phyloP scores from a whole-genome alignment of 257 asterid genomes.

The Voacanga thouarsii region DNA sequence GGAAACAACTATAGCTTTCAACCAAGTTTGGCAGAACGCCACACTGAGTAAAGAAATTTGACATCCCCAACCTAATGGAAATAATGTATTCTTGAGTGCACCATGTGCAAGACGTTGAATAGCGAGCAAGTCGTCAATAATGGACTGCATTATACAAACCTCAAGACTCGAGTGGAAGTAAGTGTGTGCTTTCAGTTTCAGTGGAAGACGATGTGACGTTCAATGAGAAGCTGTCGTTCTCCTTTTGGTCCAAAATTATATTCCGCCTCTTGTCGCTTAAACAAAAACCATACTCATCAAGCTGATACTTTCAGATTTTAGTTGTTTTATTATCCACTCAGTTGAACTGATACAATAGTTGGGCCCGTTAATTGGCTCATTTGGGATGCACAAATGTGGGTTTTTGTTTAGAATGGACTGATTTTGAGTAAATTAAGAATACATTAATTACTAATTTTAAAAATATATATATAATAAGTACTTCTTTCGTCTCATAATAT shows the following conservation, averaged over 20 bases:
- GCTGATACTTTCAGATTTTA: no score
- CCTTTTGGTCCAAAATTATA: neutral
- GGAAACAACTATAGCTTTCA: constrained; percentile 2
- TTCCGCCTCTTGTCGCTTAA: neutral
- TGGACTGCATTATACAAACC: constrained; percentile 18
- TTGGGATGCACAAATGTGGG: no score
- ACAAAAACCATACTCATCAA: no score
- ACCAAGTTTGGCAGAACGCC: constrained; percentile 22
- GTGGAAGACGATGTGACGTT: neutral
- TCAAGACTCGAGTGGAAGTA: constrained; percentile 4
- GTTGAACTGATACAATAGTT: no score
- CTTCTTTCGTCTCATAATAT: no score
- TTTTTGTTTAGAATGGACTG: no score
- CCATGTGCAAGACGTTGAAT: neutral
- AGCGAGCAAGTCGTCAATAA: constrained; percentile 13
- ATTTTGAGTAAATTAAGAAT: no score
- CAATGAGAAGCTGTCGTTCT: neutral
- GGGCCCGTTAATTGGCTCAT: no score
- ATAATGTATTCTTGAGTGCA: constrained; percentile 21
- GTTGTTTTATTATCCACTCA: no score
- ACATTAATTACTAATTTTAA: no score
- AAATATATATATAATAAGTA: no score
- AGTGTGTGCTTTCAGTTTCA: neutral
- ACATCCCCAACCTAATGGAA: constrained; percentile 7
- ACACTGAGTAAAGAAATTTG: constrained; percentile 26